Evolutionary conservation across 2,329 filamentous ascomycete species (phyloP).

Genomic region (Apiospora pterosperma): DNA sequence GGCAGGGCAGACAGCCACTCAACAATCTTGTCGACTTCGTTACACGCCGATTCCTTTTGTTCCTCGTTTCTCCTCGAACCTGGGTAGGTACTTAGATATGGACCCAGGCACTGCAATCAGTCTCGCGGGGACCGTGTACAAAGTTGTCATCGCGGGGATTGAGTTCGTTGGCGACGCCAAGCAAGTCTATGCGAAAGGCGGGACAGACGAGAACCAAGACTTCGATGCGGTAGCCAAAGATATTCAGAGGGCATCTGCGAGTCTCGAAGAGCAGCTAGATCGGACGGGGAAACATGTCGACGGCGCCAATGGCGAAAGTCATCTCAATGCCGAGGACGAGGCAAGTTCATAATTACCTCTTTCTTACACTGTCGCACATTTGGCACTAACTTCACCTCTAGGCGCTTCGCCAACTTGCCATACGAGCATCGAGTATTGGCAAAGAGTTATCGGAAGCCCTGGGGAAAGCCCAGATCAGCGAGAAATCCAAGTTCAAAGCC

Average conservation of each 20-base stretch:
- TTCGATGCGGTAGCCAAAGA: conserved; percentile 11
- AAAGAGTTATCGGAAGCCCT: conserved; percentile 13
- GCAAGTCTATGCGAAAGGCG: conserved; percentile 17
- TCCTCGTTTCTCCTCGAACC: too few species aligned
- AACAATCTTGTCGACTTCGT: too few species aligned
- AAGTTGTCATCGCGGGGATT: conserved; percentile 16
- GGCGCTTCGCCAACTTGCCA: conserved; percentile 13
- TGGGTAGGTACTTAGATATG: not conserved
- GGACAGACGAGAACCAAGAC: conserved; percentile 15
- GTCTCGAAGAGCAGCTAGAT: conserved; percentile 13
- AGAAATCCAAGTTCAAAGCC: conserved; percentile 16
- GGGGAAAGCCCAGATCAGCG: conserved; percentile 6
- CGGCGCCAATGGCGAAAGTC: not conserved
- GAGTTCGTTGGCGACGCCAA: conserved; percentile 18
- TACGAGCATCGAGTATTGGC: conserved; percentile 15
- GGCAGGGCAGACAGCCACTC: not conserved
- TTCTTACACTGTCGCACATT: not conserved
- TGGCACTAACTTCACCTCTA: not conserved
- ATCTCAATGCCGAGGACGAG: conserved; percentile 3
- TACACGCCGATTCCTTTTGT: too few species aligned
- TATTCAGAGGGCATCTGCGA: conserved; percentile 13
- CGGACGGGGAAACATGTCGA: not conserved
- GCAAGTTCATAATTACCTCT: conserved; percentile 6
- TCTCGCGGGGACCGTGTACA: conserved; percentile 15
- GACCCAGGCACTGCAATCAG: conserved; percentile 15